Conservation (phyloP, 2,329 filamentous ascomycete genomes). For the Neofusicoccum sp. region DNA sequence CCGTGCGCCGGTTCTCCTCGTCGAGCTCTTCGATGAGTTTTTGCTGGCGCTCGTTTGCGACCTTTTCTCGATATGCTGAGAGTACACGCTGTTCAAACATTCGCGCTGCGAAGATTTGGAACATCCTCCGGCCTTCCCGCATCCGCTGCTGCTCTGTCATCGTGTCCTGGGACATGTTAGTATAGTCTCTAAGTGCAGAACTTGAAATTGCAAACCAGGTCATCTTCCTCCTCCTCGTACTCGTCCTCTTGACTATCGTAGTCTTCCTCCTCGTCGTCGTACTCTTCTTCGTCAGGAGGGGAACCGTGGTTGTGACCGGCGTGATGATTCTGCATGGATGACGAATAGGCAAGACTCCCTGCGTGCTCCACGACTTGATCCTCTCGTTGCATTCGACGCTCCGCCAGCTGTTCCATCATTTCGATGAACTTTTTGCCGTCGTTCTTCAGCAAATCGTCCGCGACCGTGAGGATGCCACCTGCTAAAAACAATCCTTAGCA, state of each 20-base stretch:
- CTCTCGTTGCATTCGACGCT: conserved; percentile 94
- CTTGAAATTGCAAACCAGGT: conserved; percentile 52
- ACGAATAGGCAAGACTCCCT: conserved; percentile 50
- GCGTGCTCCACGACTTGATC: conserved; percentile 73
- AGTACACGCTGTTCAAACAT: conserved; percentile 99
- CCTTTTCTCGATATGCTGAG: conserved; percentile 96
- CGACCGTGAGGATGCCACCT: conserved; percentile 97
- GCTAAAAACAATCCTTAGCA: conserved; percentile 37
- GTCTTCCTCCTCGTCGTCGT: conserved; percentile 76
- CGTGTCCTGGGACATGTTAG: conserved; percentile 65
- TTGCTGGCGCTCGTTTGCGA: conserved; percentile 85
- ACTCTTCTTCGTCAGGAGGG: conserved; percentile 66
- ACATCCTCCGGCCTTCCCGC: conserved; percentile 98
- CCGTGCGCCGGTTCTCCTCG: conserved; percentile 74
- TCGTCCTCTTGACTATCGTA: conserved; percentile 64
- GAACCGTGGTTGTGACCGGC: conserved; percentile 66
- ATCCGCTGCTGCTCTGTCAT: conserved; percentile 99
- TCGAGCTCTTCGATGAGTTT: conserved; percentile 88
- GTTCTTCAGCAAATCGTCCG: conserved; percentile 97
- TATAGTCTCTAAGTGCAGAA: conserved; percentile 24
- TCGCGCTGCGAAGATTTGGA: conserved; percentile 96
- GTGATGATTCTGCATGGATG: conserved; percentile 52
- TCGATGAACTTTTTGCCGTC: conserved; percentile 99
- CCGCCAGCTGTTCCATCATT: conserved; percentile 99
- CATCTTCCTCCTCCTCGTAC: conserved; percentile 59